phyloP scores from a whole-genome alignment of 169 alveolate genomes.

The Eimeria nieschulzi region DNA sequence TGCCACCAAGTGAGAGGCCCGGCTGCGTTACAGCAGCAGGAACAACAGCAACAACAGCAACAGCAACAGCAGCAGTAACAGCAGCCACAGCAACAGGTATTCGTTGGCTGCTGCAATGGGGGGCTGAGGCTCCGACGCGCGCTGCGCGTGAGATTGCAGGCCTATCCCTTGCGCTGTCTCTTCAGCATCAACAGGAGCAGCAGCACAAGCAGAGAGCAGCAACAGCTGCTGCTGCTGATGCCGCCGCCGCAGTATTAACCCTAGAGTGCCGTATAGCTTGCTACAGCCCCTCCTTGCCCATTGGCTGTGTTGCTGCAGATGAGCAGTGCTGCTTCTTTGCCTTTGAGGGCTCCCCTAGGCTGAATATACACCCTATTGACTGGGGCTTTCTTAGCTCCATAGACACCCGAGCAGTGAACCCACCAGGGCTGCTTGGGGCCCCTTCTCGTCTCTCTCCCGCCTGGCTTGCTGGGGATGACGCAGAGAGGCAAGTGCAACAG shows the following conservation, averaged over 20 bases:
- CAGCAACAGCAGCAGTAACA: neutral
- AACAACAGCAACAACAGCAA: conserved; percentile 33
- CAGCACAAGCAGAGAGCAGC: conserved; percentile 14
- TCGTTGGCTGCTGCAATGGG: conserved; percentile 43
- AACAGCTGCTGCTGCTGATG: conserved; percentile 17
- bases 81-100: neutral
- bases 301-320: conserved; percentile 31
- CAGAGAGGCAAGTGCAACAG: conserved; percentile 8
- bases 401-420: conserved; percentile 64
- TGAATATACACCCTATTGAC: conserved; percentile 4
- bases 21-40: neutral
- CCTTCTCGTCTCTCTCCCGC: conserved; percentile 42
- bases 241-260: neutral
- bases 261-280: conserved; percentile 22
- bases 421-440: conserved; percentile 52
- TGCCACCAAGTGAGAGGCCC: neutral
- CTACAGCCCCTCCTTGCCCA: neutral
- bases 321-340: conserved; percentile 59
- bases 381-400: conserved; percentile 13
- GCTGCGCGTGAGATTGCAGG: neutral
- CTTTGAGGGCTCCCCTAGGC: conserved; percentile 9
- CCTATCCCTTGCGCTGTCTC: neutral
- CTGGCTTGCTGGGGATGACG: conserved; percentile 5
- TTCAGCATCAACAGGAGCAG: conserved; percentile 15
- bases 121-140: neutral